These are phyloP conservation scores for Penstemon newberryi DNA, from an alignment of 257 asterid genomes.

Conservation along the genomic window DNA sequence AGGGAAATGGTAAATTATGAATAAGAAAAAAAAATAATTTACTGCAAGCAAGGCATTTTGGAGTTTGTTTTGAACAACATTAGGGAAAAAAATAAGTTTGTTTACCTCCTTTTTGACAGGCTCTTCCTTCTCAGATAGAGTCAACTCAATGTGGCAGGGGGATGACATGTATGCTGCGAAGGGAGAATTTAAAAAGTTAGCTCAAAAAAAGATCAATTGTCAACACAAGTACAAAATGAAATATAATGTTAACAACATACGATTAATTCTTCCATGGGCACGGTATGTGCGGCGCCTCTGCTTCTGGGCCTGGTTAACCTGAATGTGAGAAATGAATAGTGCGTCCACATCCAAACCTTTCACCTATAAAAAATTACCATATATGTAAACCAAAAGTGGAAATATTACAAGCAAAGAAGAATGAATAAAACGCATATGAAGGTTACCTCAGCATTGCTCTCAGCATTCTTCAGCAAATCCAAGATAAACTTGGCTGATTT, in stretches of 20 bases:
- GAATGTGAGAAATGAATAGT: constrained; percentile 85
- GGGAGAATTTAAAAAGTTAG: not conserved
- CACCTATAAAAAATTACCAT: constrained; percentile 42
- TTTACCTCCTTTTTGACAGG: constrained; percentile 21
- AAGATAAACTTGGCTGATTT: constrained; percentile 67
- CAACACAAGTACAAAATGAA: not conserved
- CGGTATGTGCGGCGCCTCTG: constrained; percentile 90
- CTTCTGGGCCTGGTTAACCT: constrained; percentile 86
- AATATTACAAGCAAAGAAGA: not conserved
- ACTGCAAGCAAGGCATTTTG: too few species aligned
- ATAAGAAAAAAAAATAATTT: not conserved
- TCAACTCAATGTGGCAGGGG: constrained; percentile 19
- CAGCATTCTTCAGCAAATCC: constrained; percentile 74
- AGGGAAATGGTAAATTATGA: not conserved
- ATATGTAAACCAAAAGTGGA: not conserved
- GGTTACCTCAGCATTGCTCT: constrained; percentile 70
- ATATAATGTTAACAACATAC: constrained; percentile 29
- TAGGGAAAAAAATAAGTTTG: too few species aligned
- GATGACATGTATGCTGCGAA: constrained; percentile 75
- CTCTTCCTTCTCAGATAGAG: constrained; percentile 24
- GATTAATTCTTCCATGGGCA: constrained; percentile 82
- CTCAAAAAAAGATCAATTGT: not conserved
- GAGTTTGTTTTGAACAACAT: too few species aligned
- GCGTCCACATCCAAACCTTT: constrained; percentile 93
- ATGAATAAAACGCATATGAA: not conserved